These are phyloP conservation scores for Vanrija sp. DNA, from an alignment of 1,284 basidiomycete species.

Conservation along the genomic window DNA sequence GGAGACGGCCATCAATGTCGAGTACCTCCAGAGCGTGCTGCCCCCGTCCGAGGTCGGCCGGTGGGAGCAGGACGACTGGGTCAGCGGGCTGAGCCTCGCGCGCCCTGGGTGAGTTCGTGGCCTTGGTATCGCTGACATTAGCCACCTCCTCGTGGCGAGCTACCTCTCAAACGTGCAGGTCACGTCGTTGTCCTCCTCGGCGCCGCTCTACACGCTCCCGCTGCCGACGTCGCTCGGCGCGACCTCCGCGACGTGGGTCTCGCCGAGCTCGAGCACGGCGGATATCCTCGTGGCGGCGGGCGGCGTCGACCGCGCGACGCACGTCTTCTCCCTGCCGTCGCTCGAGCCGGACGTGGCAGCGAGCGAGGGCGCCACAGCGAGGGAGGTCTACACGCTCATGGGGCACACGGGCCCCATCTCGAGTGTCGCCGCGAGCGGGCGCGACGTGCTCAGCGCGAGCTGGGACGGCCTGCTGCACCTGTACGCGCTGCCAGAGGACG, in stretches of 20 bases:
- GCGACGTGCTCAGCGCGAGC: conserved; percentile 65
- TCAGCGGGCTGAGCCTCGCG: conserved; percentile 71
- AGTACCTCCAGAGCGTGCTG: conserved; percentile 88
- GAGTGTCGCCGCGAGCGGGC: conserved; percentile 56
- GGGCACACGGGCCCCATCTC: conserved; percentile 72
- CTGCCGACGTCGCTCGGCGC: conserved; percentile 56
- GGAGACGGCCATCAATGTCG: conserved; percentile 77
- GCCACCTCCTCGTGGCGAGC: conserved; percentile 70
- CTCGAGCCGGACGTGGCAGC: conserved; percentile 38
- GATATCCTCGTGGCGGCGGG: conserved; percentile 63
- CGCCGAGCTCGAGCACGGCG: conserved; percentile 38
- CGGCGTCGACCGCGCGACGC: conserved; percentile 75
- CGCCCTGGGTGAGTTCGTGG: conserved; percentile 59
- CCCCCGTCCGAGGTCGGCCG: conserved; percentile 79
- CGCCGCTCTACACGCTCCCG: conserved; percentile 40
- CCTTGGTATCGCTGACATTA: conserved; percentile 24
- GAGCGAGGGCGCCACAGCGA: conserved; percentile 53
- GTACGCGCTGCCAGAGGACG: conserved; percentile 50
- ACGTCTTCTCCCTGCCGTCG: conserved; percentile 58
- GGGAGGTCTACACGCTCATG: conserved; percentile 56
- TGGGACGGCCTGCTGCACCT: conserved; percentile 78
- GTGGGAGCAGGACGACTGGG: conserved; percentile 90
- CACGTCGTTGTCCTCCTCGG: conserved; percentile 54
- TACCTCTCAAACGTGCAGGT: conserved; percentile 73
- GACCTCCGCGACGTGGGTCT: conserved; percentile 65